Evolutionary conservation across 1,284 basidiomycete genomes (phyloP), one percentile per base, ranked within the genome.

Genomic region (Leccinum subfulvum): DNA sequence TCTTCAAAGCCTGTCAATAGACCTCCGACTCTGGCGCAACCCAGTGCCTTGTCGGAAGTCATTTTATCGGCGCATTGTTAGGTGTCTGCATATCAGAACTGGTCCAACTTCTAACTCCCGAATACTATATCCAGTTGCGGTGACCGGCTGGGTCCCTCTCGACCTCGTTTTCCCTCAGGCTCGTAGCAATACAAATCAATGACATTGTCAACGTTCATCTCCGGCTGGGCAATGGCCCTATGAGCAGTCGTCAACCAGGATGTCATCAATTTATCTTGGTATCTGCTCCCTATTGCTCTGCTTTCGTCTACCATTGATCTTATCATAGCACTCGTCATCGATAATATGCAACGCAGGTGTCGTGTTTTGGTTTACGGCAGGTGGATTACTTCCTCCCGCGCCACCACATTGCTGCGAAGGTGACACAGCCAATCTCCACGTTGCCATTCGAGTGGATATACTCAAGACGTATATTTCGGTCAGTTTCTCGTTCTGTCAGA

Each of bases 281-380:
- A 83, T 57, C 84, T 83, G 65, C 73, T 89, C 18, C 84, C 84
- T n/a, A 78, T 86, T 47, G 71, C 88, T n/a, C 75, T 89, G 18
- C 79, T 85, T 18, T 81, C 82, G 0, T 81, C 82, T 5, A 68
- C 79, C 5, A 74, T 89, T 55, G 80, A 81, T 56, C 76, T 86
- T 14, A 77, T 65, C 0, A 82, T 84, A 56, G 85, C 83, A 0
- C 70, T 87, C 37, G 58, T 87, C 23, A 74, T 83, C 66, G 85
- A 88, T 67, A 87, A 87, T 68, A 79, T 87, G 23, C 84, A 84
- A 65, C 75, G 84, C 26, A 73, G 80, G 26, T 87, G 86, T 67
- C 85, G 68, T 80, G n/a, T 86, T 78, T 68, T 87, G 86, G 85
- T 75, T 79, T 56, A 67, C 71, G 16, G n/a, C 47, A 49, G 35